These are phyloP conservation scores for Aurinia saxatilis DNA, from an alignment of 345 rosid species.

Conservation along the genomic window DNA sequence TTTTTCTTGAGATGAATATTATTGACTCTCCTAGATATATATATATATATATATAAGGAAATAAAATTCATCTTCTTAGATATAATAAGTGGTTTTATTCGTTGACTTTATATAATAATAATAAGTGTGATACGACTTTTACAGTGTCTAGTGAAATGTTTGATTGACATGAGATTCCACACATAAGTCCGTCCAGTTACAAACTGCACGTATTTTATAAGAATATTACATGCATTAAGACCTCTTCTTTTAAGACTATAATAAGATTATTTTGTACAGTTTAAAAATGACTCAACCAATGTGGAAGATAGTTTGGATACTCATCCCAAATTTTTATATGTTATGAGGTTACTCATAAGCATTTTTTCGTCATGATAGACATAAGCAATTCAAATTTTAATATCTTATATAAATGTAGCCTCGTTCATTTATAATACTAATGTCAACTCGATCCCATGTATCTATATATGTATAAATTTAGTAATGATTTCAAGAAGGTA, in stretches of 20 bases:
- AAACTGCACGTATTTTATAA: not conserved
- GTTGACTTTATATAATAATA: not conserved
- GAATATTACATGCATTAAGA: not conserved
- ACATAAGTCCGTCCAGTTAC: conserved; percentile 13
- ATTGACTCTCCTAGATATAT: not conserved
- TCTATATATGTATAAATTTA: conserved; percentile 20
- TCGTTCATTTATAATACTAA: conserved; percentile 6
- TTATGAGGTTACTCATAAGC: conserved; percentile 20
- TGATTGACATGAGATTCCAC: too few species aligned
- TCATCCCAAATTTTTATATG: not conserved
- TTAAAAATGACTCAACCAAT: conserved; percentile 10
- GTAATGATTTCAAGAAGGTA: not conserved
- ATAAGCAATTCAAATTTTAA: conserved; percentile 26
- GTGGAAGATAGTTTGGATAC: conserved; percentile 4
- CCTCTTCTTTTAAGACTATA: not conserved
- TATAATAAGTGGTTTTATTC: not conserved
- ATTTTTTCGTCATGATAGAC: conserved; percentile 11
- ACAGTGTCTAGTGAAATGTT: not conserved
- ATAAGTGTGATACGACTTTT: not conserved
- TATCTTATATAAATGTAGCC: too few species aligned
- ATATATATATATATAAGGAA: not conserved
- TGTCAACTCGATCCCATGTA: conserved; percentile 14
- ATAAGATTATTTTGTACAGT: not conserved
- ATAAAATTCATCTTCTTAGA: not conserved
- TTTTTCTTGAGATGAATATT: conserved; percentile 8